Conservation (phyloP, 2,329 filamentous ascomycete species). For the Colletotrichum acutatum region DNA sequence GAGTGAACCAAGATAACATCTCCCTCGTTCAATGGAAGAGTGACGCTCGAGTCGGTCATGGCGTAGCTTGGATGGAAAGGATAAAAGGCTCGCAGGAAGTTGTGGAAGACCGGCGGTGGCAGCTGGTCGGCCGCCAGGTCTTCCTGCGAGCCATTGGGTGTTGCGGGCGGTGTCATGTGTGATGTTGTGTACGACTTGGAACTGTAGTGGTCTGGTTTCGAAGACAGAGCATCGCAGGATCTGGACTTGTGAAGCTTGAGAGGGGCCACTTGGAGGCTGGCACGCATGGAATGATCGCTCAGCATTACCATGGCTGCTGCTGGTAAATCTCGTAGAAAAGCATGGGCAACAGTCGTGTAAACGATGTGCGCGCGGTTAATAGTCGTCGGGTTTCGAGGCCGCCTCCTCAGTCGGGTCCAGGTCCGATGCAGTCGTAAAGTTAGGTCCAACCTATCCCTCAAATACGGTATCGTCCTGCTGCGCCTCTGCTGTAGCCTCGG, state of each 20-base stretch:
- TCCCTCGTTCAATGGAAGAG: constrained; percentile 86
- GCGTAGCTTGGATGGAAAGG: constrained; percentile 85
- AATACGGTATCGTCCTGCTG: constrained; percentile 12
- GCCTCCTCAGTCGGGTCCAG: not conserved
- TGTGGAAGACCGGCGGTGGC: constrained; percentile 81
- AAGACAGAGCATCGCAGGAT: constrained; percentile 40
- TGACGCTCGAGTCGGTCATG: constrained; percentile 86
- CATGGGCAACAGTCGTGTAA: constrained; percentile 45
- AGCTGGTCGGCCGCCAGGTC: constrained; percentile 57
- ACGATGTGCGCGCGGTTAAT: not conserved
- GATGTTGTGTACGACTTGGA: constrained; percentile 58
- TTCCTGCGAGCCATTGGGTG: constrained; percentile 76
- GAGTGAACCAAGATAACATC: constrained; percentile 96
- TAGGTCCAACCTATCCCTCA: constrained; percentile 2
- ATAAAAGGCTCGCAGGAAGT: constrained; percentile 94
- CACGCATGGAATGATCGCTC: constrained; percentile 59
- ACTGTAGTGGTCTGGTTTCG: constrained; percentile 43
- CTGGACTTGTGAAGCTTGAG: constrained; percentile 62
- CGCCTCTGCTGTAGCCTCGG: constrained; percentile 14
- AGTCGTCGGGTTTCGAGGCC: not conserved
- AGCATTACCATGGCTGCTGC: constrained; percentile 60
- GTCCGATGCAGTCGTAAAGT: not conserved
- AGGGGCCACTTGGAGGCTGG: constrained; percentile 71
- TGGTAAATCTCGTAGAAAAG: constrained; percentile 44
- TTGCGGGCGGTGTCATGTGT: constrained; percentile 82